Evolutionary conservation across 1,284 basidiomycete genomes (phyloP).

Genomic region (Microbotryum silenes-acaulis): DNA sequence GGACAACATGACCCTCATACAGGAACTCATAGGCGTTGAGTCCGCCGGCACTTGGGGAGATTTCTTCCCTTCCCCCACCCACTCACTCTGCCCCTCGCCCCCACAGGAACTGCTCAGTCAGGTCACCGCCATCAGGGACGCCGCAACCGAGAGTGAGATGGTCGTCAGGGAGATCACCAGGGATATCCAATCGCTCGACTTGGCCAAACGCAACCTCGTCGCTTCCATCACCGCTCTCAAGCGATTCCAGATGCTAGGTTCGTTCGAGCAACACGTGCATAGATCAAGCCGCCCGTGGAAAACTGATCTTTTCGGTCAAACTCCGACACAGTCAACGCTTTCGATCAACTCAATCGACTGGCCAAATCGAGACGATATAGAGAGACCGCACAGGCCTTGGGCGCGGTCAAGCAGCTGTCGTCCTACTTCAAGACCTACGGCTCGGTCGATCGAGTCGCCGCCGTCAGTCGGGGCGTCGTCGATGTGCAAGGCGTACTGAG

Average conservation of each 20-base stretch:
- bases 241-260: constrained; percentile 87
- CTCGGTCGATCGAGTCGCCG: constrained; percentile 64
- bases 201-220: constrained; percentile 78
- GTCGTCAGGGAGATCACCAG: constrained; percentile 92
- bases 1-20: constrained; percentile 73
- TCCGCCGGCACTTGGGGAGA: background rate
- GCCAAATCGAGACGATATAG: constrained; percentile 67
- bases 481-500: constrained; percentile 68
- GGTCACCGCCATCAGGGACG: constrained; percentile 88
- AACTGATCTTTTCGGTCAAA: no score
- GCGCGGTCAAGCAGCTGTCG: constrained; percentile 83
- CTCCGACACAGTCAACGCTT: constrained; percentile 57
- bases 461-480: constrained; percentile 68
- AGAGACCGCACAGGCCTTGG: constrained; percentile 73
- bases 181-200: constrained; percentile 89
- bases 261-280: constrained; percentile 32
- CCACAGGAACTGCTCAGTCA: constrained; percentile 80
- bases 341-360: constrained; percentile 70
- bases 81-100: constrained; percentile 2
- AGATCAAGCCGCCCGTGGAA: background rate
- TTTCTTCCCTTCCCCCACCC: constrained; percentile 1
- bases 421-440: constrained; percentile 66
- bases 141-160: constrained; percentile 89
- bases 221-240: constrained; percentile 84
- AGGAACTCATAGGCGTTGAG: constrained; percentile 79